phyloP scores from a whole-genome alignment of 2,329 filamentous ascomycete genomes.

The Phialocephala subalpina region DNA sequence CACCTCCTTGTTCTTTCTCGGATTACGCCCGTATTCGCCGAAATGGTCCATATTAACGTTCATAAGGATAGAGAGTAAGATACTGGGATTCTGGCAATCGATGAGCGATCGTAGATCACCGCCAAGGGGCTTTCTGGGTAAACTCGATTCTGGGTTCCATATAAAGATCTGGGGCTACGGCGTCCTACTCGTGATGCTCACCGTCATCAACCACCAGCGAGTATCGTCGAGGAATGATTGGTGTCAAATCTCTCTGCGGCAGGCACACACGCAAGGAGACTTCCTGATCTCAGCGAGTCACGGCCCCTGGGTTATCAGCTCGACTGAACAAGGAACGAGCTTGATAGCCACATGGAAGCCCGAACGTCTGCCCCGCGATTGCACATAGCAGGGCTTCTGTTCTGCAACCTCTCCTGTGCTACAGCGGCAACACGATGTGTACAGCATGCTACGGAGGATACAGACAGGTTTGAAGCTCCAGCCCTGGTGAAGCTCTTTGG shows the following conservation, averaged over 20 bases:
- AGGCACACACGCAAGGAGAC: slow-evolving; percentile 1
- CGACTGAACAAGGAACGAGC: slow-evolving; percentile 32
- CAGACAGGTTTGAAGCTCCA: no score
- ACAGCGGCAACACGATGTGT: neutral
- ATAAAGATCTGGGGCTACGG: neutral
- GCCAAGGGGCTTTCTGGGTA: slow-evolving; percentile 22
- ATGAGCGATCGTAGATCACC: slow-evolving; percentile 31
- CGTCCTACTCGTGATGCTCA: slow-evolving; percentile 13
- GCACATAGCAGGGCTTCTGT: slow-evolving; percentile 12
- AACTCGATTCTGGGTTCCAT: slow-evolving; percentile 12
- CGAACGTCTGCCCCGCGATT: slow-evolving; percentile 25
- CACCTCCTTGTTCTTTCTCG: neutral
- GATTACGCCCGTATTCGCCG: slow-evolving; percentile 10
- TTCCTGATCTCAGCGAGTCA: slow-evolving; percentile 16
- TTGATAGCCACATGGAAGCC: slow-evolving; percentile 34
- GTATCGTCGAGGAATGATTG: slow-evolving; percentile 29
- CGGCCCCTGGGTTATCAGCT: slow-evolving; percentile 14
- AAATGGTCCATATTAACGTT: neutral
- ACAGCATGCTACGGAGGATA: neutral
- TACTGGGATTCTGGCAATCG: slow-evolving; percentile 23
- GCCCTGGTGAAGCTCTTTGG: neutral
- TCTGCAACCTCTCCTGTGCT: neutral
- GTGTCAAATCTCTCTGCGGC: slow-evolving; percentile 28
- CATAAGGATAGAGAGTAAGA: slow-evolving; percentile 8
- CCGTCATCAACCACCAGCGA: slow-evolving; percentile 30